Base-by-base conservation (phyloP, 2,329 filamentous ascomycete species). In the Didymella pinodella region DNA sequence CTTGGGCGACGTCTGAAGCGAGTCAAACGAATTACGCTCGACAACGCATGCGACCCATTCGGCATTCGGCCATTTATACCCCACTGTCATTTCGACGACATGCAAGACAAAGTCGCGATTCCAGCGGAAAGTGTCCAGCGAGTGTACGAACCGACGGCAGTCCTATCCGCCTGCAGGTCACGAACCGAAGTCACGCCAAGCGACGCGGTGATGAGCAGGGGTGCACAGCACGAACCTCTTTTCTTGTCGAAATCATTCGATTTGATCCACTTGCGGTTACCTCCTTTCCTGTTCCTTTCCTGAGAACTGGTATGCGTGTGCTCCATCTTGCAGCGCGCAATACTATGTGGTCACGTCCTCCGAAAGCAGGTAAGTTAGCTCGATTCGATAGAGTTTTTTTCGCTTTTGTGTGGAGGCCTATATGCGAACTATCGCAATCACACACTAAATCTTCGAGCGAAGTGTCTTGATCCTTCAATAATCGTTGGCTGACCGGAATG, bases 111-210 rank as follows among this genome's bases (percentile, higher is more conserved):
- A 20, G 44, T 18, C 40, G 16, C 28, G 25, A 10, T 4, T 31
- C 7, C 32, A 31, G 11, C 16, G 12, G 14, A 26, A 34, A 14
- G 7, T 26, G 31, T 20, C 14, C n/a, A 22, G 34, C 29, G 5
- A n/a, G 2, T 36, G 34, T 12, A 12, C 45, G 18, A 47, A 44
- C 49, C 48, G 44, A 59, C 47, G 54, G 61, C 64, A 54, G 29
- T 29, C 55, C 60, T 52, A 53, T 43, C 62, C 57, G 57, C 16
- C 56, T 70, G 67, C 69, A 69, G 65, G 65, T 63, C 64, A 65
- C 59, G 55, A 57, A 8, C 54, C 61, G 53, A 59, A 45, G 50
- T 70, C 68, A 73, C 70, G 72, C 73, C 72, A 73, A 74, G 71
- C 36, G 50, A 65, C 61, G 66, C 63, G 46, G 64, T 69, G 63